Evolutionary conservation across 2,329 filamentous ascomycete genomes (phyloP), one percentile per base, ranked within the genome.

Genomic region (Colletotrichum truncatum): DNA sequence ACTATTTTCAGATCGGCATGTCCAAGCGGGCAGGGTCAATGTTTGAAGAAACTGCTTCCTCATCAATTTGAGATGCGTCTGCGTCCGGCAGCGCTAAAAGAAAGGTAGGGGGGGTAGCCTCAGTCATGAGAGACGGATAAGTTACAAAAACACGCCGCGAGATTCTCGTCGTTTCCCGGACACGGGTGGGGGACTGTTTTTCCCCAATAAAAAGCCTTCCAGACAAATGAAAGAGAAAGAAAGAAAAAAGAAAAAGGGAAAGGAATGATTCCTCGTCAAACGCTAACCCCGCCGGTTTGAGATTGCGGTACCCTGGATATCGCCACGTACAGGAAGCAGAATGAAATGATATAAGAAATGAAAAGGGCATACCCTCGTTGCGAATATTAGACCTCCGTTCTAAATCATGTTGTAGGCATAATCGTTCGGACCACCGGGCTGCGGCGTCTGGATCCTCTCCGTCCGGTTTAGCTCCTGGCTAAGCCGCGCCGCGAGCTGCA

Each of bases 401-500:
- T 45, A 68, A 45, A 62, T 39, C 51, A 64, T 54, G 49, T 52
- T 63, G 26, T 67, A 59, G 16, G 30, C 46, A 21, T 58, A 64
- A 3, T 54, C 64, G 9, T 43, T 16, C 30, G 58, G 21, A 3
- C 51, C 63, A 18, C 51, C 45, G 23, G 21, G 38, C 41, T 36
- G 46, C 32, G 51, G 41, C 18, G 55, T 41, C 49, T 36, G 46
- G 28, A 10, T 49, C 34, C 30, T 53, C 8, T 53, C 57, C 14
- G 56, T 54, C 38, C 56, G 51, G 30, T 46, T 34, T 25, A 43
- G 36, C 60, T 68, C 67, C 26, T 56, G 60, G 45, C 67, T 68
- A 9, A 68, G 54, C 23, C 67, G 36, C 45, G 67, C 57, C 14
- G 64, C 67, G 6, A 53, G 21, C n/a, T 64, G 59, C 9, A 83